Evolutionary conservation across 305 asterid genomes (phyloP).

Genomic region (Lippia alba): DNA sequence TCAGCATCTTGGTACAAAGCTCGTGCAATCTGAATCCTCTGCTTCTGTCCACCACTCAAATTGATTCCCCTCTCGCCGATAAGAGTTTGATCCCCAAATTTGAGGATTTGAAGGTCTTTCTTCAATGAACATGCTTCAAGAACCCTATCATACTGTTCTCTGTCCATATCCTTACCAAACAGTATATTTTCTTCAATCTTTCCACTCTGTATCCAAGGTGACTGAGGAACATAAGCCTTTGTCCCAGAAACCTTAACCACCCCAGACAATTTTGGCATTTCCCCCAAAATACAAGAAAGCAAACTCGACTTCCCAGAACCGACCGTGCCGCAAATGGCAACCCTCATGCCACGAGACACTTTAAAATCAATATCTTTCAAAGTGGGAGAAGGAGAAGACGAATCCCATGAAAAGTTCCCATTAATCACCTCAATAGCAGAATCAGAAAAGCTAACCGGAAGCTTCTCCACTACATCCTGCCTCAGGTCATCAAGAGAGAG

Average conservation of each 20-base stretch:
- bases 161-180: conserved; percentile 76
- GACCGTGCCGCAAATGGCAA: conserved; percentile 88
- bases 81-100: conserved; percentile 81
- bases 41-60: conserved; percentile 94
- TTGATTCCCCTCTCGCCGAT: conserved; percentile 89
- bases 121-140: conserved; percentile 74
- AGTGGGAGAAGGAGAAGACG: conserved; percentile 51
- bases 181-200: conserved; percentile 80
- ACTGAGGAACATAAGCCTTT: conserved; percentile 84
- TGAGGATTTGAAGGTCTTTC: conserved; percentile 79
- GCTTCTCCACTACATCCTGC: conserved; percentile 59
- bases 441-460: conserved; percentile 55
- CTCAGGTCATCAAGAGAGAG: conserved; percentile 78
- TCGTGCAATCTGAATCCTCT: conserved; percentile 90
- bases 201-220: conserved; percentile 96
- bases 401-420: conserved; percentile 78
- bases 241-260: conserved; percentile 57
- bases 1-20: conserved; percentile 90
- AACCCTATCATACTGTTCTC: conserved; percentile 60
- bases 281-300: conserved; percentile 76
- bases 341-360: conserved; percentile 71
- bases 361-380: conserved; percentile 57
- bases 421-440: conserved; percentile 60
- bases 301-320: conserved; percentile 94
- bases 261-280: conserved; percentile 77